Conservation (phyloP, 257 asterid species). For the Misopates orontium region DNA sequence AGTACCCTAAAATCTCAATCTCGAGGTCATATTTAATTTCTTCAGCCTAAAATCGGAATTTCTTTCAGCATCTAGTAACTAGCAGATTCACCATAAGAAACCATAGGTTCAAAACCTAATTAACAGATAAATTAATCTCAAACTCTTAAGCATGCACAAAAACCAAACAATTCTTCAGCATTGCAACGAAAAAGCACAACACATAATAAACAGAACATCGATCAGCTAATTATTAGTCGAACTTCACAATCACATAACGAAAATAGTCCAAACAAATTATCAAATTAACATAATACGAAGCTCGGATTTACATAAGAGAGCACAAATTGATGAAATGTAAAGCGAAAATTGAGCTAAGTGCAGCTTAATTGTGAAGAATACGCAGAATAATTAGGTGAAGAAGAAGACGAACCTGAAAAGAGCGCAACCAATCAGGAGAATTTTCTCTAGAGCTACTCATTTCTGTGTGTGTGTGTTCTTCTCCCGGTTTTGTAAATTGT, state of each 20-base stretch:
- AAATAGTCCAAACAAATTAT: background rate
- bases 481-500: too few relatives aligned
- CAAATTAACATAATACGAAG: conserved; percentile 7
- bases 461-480: background rate
- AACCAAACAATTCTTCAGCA: background rate
- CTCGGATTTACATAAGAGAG: background rate
- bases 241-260: background rate
- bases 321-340: background rate
- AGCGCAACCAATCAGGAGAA: conserved; percentile 90
- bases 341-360: background rate
- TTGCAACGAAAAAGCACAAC: background rate
- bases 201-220: background rate
- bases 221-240: background rate
- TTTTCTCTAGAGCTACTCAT: conserved; percentile 70
- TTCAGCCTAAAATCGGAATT: background rate
- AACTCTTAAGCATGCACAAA: conserved; percentile 6
- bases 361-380: conserved; percentile 17
- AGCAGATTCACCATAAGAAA: conserved; percentile 18
- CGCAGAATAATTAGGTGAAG: conserved; percentile 1
- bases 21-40: background rate
- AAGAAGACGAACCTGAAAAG: conserved; percentile 56
- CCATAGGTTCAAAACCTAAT: background rate
- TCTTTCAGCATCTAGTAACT: too few relatives aligned
- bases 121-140: conserved; percentile 8
- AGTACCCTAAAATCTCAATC: background rate